A percentile compares a stretch with the other conserved stretches of the same genome.
phyloP scores from a whole-genome alignment of 2,329 filamentous ascomycete genomes.

The Colletotrichum gigasporum region DNA sequence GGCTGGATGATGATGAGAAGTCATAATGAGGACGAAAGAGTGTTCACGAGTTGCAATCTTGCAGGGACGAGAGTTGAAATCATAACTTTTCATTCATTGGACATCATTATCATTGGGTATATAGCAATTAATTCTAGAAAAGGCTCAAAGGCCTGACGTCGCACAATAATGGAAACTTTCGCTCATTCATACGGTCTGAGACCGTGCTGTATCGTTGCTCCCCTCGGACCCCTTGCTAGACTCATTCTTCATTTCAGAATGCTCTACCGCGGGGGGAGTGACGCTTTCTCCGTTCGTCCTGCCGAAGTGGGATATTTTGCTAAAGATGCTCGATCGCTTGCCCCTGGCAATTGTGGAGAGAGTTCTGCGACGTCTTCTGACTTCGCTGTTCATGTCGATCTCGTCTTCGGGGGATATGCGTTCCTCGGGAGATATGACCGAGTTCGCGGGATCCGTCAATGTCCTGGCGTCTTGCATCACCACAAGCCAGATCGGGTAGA shows the following conservation, averaged over 20 bases:
- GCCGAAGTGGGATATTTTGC: slow-evolving; percentile 26
- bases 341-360: slow-evolving; percentile 16
- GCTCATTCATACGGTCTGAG: slow-evolving; percentile 23
- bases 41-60: background rate
- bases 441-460: slow-evolving; percentile 49
- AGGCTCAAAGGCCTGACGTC: slow-evolving; percentile 3
- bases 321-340: slow-evolving; percentile 24
- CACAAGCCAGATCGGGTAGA: slow-evolving; percentile 61
- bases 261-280: slow-evolving; percentile 22
- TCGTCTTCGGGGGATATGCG: slow-evolving; percentile 22
- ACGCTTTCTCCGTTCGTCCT: slow-evolving; percentile 24
- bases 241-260: slow-evolving; percentile 24
- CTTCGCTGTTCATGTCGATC: slow-evolving; percentile 21
- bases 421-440: slow-evolving; percentile 22
- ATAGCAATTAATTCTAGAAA: slow-evolving; percentile 30
- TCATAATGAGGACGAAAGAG: too few species aligned
- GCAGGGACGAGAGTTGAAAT: background rate
- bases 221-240: slow-evolving; percentile 25
- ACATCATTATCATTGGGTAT: slow-evolving; percentile 32
- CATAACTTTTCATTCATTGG: slow-evolving; percentile 17
- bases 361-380: slow-evolving; percentile 12
- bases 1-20: background rate
- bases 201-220: slow-evolving; percentile 17
- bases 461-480: slow-evolving; percentile 55
- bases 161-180: slow-evolving; percentile 1